Evolutionary conservation across 2,329 filamentous ascomycete genomes (phyloP), one percentile per base, ranked within the genome.

Genomic region (Botrytis aclada): DNA sequence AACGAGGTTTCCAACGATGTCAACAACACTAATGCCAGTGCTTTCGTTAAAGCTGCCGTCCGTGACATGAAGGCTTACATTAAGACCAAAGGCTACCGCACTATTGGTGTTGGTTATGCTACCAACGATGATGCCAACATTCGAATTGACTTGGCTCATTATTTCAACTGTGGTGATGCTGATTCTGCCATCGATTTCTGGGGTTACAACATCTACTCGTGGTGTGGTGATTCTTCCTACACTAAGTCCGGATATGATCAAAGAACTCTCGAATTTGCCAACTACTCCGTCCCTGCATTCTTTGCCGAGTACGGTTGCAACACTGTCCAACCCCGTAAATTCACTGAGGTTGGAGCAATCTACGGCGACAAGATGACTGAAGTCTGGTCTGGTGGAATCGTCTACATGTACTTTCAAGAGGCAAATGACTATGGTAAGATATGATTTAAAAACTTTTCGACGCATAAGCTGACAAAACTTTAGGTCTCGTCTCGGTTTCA

Each of bases 131-230:
- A 98, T 83, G 88, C 90, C 58, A 87, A 89, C 34, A 97, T 97
- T 79, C 93, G 96, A 82, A 87, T 87, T 77, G 86, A 94, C 80
- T 89, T 98, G 80, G 93, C 94, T 78, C 85, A 94, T 81, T 99
- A 97, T 88, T 98, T 99, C 86, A 95, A 97, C 87, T 99, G 96
- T 81, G 93, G 95, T 74, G 83, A 89, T 74, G 81, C 86, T 47
- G 84, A 86, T 14, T 83, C 84, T 80, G 83, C 92, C 74, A 97
- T 98, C 77, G 96, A 99, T 84, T 98, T 97, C 87, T 99, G 95
- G 93, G 96, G 96, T 74, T 98, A 98, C 91, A 99, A 99, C 88
- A 97, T 98, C 85, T 99, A 99, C 88, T 97, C 95, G 70, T 99
- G 96, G 96, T 99, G 96, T 82, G 96, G 95, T 78, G 83, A 95